Base-by-base conservation (phyloP, 345 rosid genomes). In the Euphorbia peplus region DNA sequence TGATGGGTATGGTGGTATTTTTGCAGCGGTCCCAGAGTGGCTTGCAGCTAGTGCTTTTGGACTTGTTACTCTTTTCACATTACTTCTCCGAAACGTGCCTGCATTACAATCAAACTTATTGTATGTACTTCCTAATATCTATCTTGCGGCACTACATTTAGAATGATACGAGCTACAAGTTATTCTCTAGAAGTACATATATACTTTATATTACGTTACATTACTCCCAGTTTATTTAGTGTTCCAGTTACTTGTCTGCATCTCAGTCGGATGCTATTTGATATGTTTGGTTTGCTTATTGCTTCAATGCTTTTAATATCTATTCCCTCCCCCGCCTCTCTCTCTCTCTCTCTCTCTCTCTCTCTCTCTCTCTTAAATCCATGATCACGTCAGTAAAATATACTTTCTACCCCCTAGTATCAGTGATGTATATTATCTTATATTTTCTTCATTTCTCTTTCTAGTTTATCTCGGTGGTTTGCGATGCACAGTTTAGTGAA, bases 1-100 rank as follows among this genome's bases (percentile, higher is more conserved):
- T 60, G 29, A 63, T 5, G 30, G 44, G 9, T 44, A 47, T 67
- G 21, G 13, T 48, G 30, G 64, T 61, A 16, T 54, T 77, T 73
- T 48, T 81, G 80, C 88, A 93, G 98, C 91, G 32, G 93, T 91
- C 29, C 98, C 98, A 12, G 95, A 91, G 79, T 93, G 98, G 97
- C 85, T 93, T 80, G 98, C 97, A 66, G 96, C 98, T 61, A 95
- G 89, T 25, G 83, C 97, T 52, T 93, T 93, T 80, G 98, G 95
- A 79, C 67, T 89, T 73, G 89, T 88, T 74, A 83, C 98, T 14
- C 63, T 89, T 74, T 89, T 88, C 55, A 85, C 98, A 12, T 73
- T 89, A 78, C 95, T 91, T 80, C 89, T 93, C 60, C 89, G 93
- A 50, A 93, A 91, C 70, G 98, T 93, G 5, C 98, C 97, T 30